Conservation (phyloP, 768 basidiomycete genomes). For the Pleurotus tuoliensis region DNA sequence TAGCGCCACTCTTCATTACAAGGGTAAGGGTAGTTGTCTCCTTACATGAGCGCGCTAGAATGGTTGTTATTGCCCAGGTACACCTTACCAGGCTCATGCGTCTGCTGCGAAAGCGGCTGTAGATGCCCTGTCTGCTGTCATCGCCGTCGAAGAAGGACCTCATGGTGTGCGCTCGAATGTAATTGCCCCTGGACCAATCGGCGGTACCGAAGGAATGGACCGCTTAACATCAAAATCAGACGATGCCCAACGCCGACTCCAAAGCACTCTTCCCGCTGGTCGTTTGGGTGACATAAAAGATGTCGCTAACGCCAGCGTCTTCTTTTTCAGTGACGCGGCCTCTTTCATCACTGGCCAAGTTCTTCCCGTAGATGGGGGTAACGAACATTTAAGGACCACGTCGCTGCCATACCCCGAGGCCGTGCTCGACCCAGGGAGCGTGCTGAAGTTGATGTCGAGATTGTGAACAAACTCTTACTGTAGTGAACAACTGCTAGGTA, state of each 20-base stretch:
- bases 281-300: slow-evolving; percentile 59
- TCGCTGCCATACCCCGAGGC: slow-evolving; percentile 59
- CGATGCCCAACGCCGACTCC: slow-evolving; percentile 12
- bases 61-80: slow-evolving; percentile 44
- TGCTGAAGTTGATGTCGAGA: slow-evolving; percentile 49
- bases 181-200: slow-evolving; percentile 81
- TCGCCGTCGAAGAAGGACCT: slow-evolving; percentile 94
- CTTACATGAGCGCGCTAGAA: slow-evolving; percentile 81
- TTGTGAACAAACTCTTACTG: slow-evolving; percentile 20
- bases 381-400: slow-evolving; percentile 45
- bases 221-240: slow-evolving; percentile 42
- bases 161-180: slow-evolving; percentile 90
- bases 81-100: slow-evolving; percentile 88
- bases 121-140: slow-evolving; percentile 80
- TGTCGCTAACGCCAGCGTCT: slow-evolving; percentile 67
- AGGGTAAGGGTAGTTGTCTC: slow-evolving; percentile 40
- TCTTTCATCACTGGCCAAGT: slow-evolving; percentile 73
- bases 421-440: slow-evolving; percentile 55
- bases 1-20: slow-evolving; percentile 85
- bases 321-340: slow-evolving; percentile 81
- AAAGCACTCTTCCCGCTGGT: slow-evolving; percentile 36
- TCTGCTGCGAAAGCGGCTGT: slow-evolving; percentile 94
- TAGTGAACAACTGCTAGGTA: no score
- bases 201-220: slow-evolving; percentile 68
- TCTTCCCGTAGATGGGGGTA: slow-evolving; percentile 67